A percentile compares a stretch with the other conserved stretches of the same genome.
Conservation (phyloP, 805 yeast species). For the Wickerhamomyces bovis region DNA sequence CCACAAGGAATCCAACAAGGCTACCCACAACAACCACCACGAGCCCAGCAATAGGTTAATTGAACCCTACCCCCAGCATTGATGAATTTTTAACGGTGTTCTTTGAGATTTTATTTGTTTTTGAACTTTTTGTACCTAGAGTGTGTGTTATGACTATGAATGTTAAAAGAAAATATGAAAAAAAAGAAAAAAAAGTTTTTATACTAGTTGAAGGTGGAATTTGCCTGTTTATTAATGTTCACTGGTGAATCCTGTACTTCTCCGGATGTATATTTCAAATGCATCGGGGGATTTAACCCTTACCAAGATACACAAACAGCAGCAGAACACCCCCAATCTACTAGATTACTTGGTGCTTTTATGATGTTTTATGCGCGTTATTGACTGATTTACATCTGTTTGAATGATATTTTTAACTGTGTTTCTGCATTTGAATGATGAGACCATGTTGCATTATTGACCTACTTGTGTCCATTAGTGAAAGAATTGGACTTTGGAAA, state of each 20-base stretch:
- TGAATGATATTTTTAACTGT: not conserved
- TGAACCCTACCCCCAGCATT: not conserved
- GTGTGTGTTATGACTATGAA: not conserved
- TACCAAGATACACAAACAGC: not conserved
- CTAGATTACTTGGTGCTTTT: not conserved
- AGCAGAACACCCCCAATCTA: no score
- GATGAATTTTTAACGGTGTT: not conserved
- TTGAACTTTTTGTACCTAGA: not conserved
- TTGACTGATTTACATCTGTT: not conserved
- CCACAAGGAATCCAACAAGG: conserved; percentile 5
- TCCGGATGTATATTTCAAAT: conserved; percentile 14
- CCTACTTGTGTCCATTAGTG: not conserved
- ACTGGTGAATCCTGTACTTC: conserved; percentile 3
- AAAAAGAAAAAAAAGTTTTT: not conserved
- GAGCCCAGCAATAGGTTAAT: conserved; percentile 9
- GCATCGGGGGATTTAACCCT: conserved; percentile 7
- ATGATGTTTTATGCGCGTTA: not conserved
- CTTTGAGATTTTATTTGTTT: not conserved
- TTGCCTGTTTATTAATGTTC: not conserved
- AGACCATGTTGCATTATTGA: not conserved
- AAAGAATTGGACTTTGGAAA: not conserved
- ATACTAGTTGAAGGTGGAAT: not conserved
- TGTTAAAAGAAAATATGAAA: not conserved
- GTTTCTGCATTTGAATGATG: not conserved
- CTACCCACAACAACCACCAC: conserved; percentile 8